A percentile compares a stretch with the other conserved stretches of the same genome.
Conservation (phyloP, 441 rosid genomes). For the Pelargonium citronellum region DNA sequence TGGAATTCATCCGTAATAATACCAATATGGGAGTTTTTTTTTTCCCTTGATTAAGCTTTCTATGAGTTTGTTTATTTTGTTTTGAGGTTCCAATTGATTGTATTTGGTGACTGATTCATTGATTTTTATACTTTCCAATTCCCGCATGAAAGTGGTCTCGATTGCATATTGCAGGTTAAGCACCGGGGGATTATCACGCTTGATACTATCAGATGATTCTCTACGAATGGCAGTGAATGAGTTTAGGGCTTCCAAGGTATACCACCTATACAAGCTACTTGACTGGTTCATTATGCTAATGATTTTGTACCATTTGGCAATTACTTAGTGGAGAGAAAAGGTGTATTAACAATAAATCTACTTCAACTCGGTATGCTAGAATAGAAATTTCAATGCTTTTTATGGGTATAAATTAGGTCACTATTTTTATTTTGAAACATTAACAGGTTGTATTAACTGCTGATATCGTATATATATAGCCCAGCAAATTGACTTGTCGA, state of each 20-base stretch:
- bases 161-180: slow-evolving; percentile 54
- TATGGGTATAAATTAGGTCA: neutral
- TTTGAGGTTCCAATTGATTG: neutral
- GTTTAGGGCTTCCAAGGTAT: slow-evolving; percentile 67
- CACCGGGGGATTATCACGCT: slow-evolving; percentile 80
- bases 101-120: neutral
- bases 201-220: slow-evolving; percentile 76
- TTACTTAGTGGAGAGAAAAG: neutral
- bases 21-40: too few relatives aligned
- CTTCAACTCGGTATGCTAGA: neutral
- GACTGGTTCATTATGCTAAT: neutral
- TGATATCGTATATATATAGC: neutral
- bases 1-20: too few relatives aligned
- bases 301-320: neutral
- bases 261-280: neutral
- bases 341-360: neutral
- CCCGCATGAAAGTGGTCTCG: neutral
- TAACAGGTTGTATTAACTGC: neutral
- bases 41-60: too few relatives aligned
- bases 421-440: too few relatives aligned
- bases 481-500: neutral
- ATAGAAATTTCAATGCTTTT: neutral
- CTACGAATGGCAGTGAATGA: slow-evolving; percentile 75
- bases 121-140: neutral
- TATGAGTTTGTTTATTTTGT: neutral